Base-by-base conservation (phyloP, 2,329 filamentous ascomycete species). In the Ilyonectria destructans region DNA sequence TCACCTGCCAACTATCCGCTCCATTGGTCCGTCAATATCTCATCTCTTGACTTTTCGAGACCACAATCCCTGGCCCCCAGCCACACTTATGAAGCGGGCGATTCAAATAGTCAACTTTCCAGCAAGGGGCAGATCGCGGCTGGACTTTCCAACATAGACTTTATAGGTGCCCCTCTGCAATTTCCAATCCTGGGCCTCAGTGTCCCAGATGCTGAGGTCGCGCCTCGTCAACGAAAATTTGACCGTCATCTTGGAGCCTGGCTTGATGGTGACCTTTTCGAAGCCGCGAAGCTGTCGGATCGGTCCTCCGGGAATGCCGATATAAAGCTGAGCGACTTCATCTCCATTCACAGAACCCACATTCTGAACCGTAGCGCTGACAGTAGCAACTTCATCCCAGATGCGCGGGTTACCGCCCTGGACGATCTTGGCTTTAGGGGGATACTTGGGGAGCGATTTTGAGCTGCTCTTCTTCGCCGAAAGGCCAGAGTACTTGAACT, bases 71-170 rank as follows among this genome's bases (percentile, higher is more conserved):
- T 33, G 4, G 21, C 21, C 21, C 21, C 21, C 21, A 23, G 21
- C 21, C 31, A 10, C 31, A 33, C 6, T 33, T 33, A 10, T 10
- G 7, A 33, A 33, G 31, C 4, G 46, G 3, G 21, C 21, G 19
- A 6, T 3, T 40, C 21, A 17, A 15, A 58, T 58, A 4, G 40
- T 29, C 9, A 58, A 15, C 55, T 5, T n/a, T 26, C 43, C 56
- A 23, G 8, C 10, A 58, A 58, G 56, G 4, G 56, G 56, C 29
- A 58, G 21, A 26, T 58, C 23, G 15, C 56, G 56, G n/a, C 40
- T 58, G 21, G 56, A 58, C 29, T 45, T 49, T 12, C 43, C 56
- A 15, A 58, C 43, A 26, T 49, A 58, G 9, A 49, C 56, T 26
- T 58, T 58, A 12, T 49, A 49, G 17, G 9, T 33, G 5, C 56